Conservation (phyloP, 1,284 basidiomycete species). For the Tilletia walkeri region DNA sequence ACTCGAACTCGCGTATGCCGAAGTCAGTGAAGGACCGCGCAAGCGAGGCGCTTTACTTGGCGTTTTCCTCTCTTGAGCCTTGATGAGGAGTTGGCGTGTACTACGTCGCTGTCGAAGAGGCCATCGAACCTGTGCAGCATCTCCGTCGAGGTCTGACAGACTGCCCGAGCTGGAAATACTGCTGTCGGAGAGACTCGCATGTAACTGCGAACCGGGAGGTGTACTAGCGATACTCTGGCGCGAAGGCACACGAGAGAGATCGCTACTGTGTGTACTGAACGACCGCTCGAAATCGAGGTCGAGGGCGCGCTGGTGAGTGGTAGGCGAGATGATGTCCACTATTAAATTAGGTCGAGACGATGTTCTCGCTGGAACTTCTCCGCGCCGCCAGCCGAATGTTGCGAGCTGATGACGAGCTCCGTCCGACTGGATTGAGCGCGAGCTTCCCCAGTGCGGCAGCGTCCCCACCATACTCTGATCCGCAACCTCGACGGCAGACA, state of each 20-base stretch:
- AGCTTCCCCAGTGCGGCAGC: not conserved
- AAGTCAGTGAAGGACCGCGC: slow-evolving; percentile 38
- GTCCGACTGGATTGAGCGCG: slow-evolving; percentile 5
- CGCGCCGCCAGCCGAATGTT: slow-evolving; percentile 1
- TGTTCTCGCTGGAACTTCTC: slow-evolving; percentile 11
- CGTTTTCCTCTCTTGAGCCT: slow-evolving; percentile 44
- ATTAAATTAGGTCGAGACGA: not conserved
- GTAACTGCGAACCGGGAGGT: not conserved
- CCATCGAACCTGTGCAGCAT: slow-evolving; percentile 18
- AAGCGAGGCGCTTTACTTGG: slow-evolving; percentile 41
- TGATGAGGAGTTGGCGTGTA: slow-evolving; percentile 29
- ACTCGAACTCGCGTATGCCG: slow-evolving; percentile 27
- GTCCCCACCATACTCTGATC: not conserved
- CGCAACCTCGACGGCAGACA: not conserved
- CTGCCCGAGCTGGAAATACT: slow-evolving; percentile 4
- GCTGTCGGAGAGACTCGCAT: not conserved
- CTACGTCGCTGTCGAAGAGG: slow-evolving; percentile 25
- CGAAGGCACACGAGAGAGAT: not conserved
- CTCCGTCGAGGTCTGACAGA: not conserved
- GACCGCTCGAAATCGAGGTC: slow-evolving; percentile 7
- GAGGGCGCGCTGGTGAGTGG: not conserved
- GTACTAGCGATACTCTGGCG: slow-evolving; percentile 6
- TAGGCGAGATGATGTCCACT: slow-evolving; percentile 1
- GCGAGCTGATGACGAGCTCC: slow-evolving; percentile 7
- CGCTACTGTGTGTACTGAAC: not conserved